Base-by-base conservation (phyloP, 306 rosid genomes). In the Herpetospermum pedunculosum region DNA sequence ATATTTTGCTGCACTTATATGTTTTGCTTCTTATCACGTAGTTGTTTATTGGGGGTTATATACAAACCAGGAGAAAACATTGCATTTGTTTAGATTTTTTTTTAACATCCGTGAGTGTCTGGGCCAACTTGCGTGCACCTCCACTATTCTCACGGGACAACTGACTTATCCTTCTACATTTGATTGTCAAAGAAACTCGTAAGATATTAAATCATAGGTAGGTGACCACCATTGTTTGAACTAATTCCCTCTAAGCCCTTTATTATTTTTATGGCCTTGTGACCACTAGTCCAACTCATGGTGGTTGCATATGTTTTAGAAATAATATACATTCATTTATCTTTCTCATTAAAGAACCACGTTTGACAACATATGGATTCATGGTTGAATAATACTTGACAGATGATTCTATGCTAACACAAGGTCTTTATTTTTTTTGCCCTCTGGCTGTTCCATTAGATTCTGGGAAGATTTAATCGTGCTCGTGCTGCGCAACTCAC, bases 401-500 rank as follows among this genome's bases (percentile, higher is more conserved):
- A 63, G 46, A 10, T 63, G 28, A 18, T 9, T 63, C 46, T 21
- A 13, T 64, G 47, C 48, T 37, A 10, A 19, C 41, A 47, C 5
- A 1, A 46, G 44, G 19, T 57, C 64, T 57, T 57, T 12, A 41
- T 6, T 65, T 15, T 4, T 43, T 14, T 30, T 23, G 1, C 19
- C 19, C 28, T 14, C 4, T 40, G 11, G 11, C 15, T 59, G 32
- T 71, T 30, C 46, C 14, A 68, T 41, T 59, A 92, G 97, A 76
- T 94, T 71, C 77, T 94, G 43, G 99, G 90, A 75, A 85, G 92
- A 83, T 94, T 89, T 79, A 94, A 94, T 74, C 96, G 96, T 25
- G 97, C 99, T 44, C 96, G 97, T 14, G 99, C 97, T 2, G 94
- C 97, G 29, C 83, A 70, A 68, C 83, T 94, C 69, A 82, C 88